Conservation (phyloP, 805 yeast species). For the Cyberlindnera subsufficiens region DNA sequence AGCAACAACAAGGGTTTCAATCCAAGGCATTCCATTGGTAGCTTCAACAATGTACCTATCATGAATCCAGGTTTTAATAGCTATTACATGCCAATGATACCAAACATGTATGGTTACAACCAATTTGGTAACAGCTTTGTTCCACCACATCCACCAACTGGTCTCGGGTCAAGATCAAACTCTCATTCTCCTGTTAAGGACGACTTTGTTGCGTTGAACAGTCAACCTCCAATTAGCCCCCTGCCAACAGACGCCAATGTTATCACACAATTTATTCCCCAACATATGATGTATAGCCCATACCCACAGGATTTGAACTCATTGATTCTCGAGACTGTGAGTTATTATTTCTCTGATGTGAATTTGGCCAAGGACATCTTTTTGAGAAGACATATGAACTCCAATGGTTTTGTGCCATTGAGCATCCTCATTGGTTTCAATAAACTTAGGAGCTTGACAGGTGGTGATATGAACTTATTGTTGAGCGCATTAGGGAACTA, state of each 20-base stretch:
- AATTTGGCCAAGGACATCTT: conserved; percentile 80
- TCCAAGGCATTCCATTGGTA: conserved; percentile 18
- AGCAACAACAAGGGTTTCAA: conserved; percentile 7
- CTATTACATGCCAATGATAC: conserved; percentile 7
- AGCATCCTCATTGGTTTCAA: conserved; percentile 60
- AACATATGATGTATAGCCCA: conserved; percentile 7
- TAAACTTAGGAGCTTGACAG: conserved; percentile 61
- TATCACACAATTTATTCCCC: conserved; percentile 8
- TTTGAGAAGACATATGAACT: conserved; percentile 75
- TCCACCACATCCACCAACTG: not conserved
- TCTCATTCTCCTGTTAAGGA: conserved; percentile 17
- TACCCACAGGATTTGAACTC: conserved; percentile 17
- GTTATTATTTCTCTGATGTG: conserved; percentile 85
- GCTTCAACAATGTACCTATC: conserved; percentile 8
- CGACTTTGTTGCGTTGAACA: conserved; percentile 5
- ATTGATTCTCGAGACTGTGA: conserved; percentile 53
- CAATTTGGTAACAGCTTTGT: not conserved
- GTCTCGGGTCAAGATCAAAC: conserved; percentile 12
- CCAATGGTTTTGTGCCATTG: conserved; percentile 67
- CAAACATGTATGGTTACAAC: conserved; percentile 11
- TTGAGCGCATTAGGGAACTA: conserved; percentile 10
- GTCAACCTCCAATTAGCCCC: conserved; percentile 1
- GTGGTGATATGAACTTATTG: conserved; percentile 42
- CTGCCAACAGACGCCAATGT: not conserved
- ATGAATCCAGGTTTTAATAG: conserved; percentile 6